Evolutionary conservation across 768 basidiomycete species (phyloP).

Genomic region (Candolleomyces eurysporus): DNA sequence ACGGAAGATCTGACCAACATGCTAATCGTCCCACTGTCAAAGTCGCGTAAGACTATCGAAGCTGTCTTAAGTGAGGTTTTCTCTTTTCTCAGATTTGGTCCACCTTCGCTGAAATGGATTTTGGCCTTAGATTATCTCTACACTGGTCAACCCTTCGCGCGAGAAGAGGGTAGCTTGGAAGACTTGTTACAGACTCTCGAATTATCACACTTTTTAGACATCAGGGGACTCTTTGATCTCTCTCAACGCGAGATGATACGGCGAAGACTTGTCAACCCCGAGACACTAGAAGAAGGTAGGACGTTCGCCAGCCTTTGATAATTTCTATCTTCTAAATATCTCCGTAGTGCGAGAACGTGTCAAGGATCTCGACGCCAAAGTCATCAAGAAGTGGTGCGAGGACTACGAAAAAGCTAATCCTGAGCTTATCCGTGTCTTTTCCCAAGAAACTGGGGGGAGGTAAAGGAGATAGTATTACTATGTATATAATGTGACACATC

Average conservation of each 20-base stretch:
- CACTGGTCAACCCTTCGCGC: background rate
- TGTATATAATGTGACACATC: background rate
- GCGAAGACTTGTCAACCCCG: background rate
- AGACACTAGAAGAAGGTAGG: background rate
- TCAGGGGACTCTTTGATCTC: slow-evolving; percentile 1
- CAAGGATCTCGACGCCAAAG: background rate
- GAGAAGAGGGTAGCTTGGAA: background rate
- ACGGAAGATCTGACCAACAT: background rate
- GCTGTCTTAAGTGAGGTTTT: background rate
- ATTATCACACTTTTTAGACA: background rate
- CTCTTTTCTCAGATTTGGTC: background rate
- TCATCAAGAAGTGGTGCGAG: background rate
- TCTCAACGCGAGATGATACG: slow-evolving; percentile 1
- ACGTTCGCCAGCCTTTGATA: background rate
- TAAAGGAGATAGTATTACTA: background rate
- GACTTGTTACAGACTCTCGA: slow-evolving; percentile 1
- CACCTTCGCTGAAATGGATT: background rate
- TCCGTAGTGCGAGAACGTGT: background rate
- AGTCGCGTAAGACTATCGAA: background rate
- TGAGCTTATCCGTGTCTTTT: background rate
- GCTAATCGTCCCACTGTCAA: background rate
- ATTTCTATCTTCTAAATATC: background rate
- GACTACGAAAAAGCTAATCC: background rate
- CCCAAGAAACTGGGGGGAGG: background rate
- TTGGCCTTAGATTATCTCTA: slow-evolving; percentile 3